Conservation (phyloP, 148 eudicot species). For the Chenopodium formosanum region DNA sequence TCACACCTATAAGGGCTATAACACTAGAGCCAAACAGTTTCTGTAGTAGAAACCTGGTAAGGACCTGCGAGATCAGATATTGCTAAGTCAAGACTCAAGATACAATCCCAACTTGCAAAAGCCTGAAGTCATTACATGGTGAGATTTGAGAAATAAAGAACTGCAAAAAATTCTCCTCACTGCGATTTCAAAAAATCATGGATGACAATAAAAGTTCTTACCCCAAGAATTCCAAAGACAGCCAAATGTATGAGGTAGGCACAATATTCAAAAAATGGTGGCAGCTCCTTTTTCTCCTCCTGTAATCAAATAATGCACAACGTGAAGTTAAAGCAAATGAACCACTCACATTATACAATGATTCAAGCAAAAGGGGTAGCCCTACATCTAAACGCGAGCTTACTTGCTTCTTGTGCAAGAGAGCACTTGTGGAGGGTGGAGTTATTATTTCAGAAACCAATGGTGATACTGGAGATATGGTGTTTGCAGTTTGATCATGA, state of each 20-base stretch:
- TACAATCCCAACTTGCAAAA: not conserved
- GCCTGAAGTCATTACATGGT: not conserved
- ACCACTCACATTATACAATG: not conserved
- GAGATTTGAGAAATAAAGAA: not conserved
- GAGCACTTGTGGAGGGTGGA: slow-evolving; percentile 43
- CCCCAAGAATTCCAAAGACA: slow-evolving; percentile 80
- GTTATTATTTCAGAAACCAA: slow-evolving; percentile 29
- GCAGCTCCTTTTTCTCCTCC: slow-evolving; percentile 40
- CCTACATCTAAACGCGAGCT: slow-evolving; percentile 15
- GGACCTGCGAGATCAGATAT: slow-evolving; percentile 38
- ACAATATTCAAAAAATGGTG: slow-evolving; percentile 47
- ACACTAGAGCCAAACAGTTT: slow-evolving; percentile 73
- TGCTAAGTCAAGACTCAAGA: slow-evolving; percentile 2
- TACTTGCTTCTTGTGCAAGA: slow-evolving; percentile 47
- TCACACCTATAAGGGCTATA: slow-evolving; percentile 34
- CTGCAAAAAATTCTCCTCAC: not conserved
- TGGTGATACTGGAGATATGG: slow-evolving; percentile 30
- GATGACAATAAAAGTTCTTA: slow-evolving; percentile 14
- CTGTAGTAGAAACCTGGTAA: slow-evolving; percentile 65
- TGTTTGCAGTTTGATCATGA: slow-evolving; percentile 17
- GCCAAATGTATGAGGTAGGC: slow-evolving; percentile 60
- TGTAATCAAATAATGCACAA: slow-evolving; percentile 30
- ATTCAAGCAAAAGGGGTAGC: not conserved
- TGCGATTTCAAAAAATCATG: not conserved
- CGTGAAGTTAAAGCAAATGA: not conserved